Evolutionary conservation across 495 filamentous ascomycete genomes (phyloP), one percentile per base, ranked within the genome.

Genomic region (Podospora anserina): DNA sequence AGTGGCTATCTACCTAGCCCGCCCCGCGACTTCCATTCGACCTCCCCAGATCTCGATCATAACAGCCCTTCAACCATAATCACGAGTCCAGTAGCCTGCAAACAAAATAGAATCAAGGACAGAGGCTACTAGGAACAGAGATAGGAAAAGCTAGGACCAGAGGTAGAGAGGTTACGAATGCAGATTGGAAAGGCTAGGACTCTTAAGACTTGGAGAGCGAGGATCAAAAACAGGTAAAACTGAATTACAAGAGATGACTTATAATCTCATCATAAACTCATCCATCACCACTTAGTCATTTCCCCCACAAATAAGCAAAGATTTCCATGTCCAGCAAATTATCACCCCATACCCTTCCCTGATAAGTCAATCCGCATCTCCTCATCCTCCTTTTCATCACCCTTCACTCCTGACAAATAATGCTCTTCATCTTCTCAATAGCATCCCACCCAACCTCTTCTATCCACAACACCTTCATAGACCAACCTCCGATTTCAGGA

Each of bases 401-500:
- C 15, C 2, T 53, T 71, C 56, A 70, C 53, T 63, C 58, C 9
- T 39, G 63, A 16, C 70, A 72, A 18, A 76, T 65, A 56, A 74
- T 66, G n/a, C 59, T 61, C 67, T 71, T 81, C 3, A 71, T 69
- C 68, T 68, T 81, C 28, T 77, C 72, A 44, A 90, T 74, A 68
- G 88, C 81, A 18, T 85, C 79, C 87, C 84, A 88, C 54, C 73
- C 77, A 0, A 79, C 78, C 71, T 85, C 76, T 75, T 82, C 81
- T 28, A 90, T 87, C 39, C 76, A 79, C n/a, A 86, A 69, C 18
- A 90, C 78, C 27, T 78, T 66, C 19, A 88, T 69, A 23, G 71
- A 70, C 80, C 84, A 87, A 3, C 80, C 79, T 20, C n/a, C n/a
- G 5, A 58, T 26, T 18, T 26, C 55, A 13, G 13, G n/a, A 26